A percentile compares a stretch with the other conserved stretches of the same genome.
phyloP scores from a whole-genome alignment of 2,329 filamentous ascomycete species.

The Cytospora piceicola region DNA sequence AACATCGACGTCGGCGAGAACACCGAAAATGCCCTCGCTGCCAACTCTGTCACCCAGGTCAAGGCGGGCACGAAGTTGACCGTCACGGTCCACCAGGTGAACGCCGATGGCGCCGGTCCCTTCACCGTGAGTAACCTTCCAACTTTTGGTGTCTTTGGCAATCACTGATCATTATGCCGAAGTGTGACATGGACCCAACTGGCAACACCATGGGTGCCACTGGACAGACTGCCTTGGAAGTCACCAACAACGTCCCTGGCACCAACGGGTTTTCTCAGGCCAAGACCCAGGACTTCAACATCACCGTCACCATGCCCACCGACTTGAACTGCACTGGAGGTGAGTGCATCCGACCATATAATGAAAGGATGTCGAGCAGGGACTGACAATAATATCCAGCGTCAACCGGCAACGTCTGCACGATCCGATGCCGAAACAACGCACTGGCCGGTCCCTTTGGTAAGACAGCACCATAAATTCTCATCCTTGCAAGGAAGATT shows the following conservation, averaged over 20 bases:
- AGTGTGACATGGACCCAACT: slow-evolving; percentile 52
- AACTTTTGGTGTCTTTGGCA: too few relatives aligned
- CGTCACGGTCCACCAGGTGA: slow-evolving; percentile 54
- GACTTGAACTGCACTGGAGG: slow-evolving; percentile 52
- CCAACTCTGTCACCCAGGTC: slow-evolving; percentile 52
- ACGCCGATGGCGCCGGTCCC: slow-evolving; percentile 54
- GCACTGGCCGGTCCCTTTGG: slow-evolving; percentile 57
- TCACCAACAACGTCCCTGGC: slow-evolving; percentile 62
- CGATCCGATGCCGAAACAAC: slow-evolving; percentile 62
- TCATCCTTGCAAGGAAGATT: neutral
- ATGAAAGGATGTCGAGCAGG: slow-evolving; percentile 29
- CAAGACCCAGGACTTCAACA: slow-evolving; percentile 58
- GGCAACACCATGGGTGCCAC: slow-evolving; percentile 44
- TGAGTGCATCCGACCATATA: slow-evolving; percentile 36
- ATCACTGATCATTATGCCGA: neutral
- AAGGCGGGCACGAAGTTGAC: slow-evolving; percentile 46
- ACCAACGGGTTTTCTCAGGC: slow-evolving; percentile 59
- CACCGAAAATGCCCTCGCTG: slow-evolving; percentile 53
- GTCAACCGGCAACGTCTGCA: slow-evolving; percentile 62
- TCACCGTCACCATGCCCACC: slow-evolving; percentile 54
- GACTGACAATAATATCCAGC: slow-evolving; percentile 30
- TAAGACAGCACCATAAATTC: neutral
- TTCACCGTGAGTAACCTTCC: slow-evolving; percentile 38
- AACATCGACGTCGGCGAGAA: slow-evolving; percentile 62
- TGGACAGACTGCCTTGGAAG: slow-evolving; percentile 48